Evolutionary conservation across 2,329 filamentous ascomycete species (phyloP).

Genomic region (Botrytis porri): DNA sequence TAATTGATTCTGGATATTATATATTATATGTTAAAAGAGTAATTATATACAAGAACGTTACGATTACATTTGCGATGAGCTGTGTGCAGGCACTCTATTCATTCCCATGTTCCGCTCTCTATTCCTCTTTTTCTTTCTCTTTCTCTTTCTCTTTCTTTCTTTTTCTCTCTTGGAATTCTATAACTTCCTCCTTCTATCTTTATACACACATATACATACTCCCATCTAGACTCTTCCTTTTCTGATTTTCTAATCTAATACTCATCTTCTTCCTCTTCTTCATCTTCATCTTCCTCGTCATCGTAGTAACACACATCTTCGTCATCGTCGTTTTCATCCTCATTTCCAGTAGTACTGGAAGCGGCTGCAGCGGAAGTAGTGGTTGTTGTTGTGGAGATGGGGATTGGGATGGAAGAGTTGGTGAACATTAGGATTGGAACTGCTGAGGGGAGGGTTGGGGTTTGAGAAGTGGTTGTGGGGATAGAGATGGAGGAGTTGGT

Average conservation of each 20-base stretch:
- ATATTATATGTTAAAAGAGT: too few relatives aligned
- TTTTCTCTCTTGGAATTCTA: fast-evolving
- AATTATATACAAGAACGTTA: neutral
- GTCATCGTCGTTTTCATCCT: neutral
- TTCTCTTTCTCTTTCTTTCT: too few relatives aligned
- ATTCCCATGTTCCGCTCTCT: too few relatives aligned
- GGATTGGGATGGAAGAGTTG: neutral
- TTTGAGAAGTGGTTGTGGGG: neutral
- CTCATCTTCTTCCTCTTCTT: neutral
- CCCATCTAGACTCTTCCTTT: too few relatives aligned
- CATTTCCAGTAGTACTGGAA: neutral
- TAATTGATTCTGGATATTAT: too few relatives aligned
- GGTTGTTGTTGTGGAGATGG: neutral
- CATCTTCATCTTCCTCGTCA: neutral
- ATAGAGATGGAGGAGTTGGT: neutral
- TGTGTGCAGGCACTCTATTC: neutral
- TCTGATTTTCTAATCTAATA: neutral
- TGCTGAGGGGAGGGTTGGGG: neutral
- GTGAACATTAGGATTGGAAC: too few relatives aligned
- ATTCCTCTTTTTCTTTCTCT: neutral
- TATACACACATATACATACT: neutral
- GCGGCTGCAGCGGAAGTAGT: neutral
- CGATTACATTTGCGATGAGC: neutral
- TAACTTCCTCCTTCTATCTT: neutral
- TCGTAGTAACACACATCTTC: neutral